A percentile compares a stretch with the other conserved stretches of the same genome.
Evolutionary conservation across 163 green algal genomes (phyloP).

Genomic region (Botryococcus braunii): DNA sequence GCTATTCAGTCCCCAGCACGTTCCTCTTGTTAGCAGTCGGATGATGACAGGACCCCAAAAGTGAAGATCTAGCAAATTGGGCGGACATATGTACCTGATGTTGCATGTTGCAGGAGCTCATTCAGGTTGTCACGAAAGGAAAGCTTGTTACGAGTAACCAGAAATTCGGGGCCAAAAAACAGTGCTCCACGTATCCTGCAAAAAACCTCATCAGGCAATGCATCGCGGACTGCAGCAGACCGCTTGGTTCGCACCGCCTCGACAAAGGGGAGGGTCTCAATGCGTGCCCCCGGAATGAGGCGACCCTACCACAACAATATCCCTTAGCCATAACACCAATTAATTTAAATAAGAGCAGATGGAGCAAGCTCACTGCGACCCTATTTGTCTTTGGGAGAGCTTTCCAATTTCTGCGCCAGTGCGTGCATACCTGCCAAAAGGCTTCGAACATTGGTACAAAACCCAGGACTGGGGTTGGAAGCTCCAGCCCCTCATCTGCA

Average conservation of each 20-base stretch:
- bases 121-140: constrained; percentile 58
- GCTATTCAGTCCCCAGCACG: no score
- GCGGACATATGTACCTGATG: constrained; percentile 12
- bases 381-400: no score
- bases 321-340: no score
- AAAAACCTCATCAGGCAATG: constrained; percentile 64
- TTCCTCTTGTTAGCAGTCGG: constrained; percentile 10
- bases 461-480: no score
- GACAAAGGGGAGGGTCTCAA: constrained; percentile 69
- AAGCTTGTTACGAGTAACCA: constrained; percentile 75
- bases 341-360: no score
- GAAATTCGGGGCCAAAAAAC: constrained; percentile 70
- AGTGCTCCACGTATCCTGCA: constrained; percentile 57
- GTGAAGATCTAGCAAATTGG: neutral
- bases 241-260: constrained; percentile 49
- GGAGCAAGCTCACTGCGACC: no score
- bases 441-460: no score
- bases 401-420: no score
- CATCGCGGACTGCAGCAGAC: constrained; percentile 42
- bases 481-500: no score
- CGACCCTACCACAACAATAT: constrained; percentile 34
- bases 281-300: constrained; percentile 63
- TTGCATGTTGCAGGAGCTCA: constrained; percentile 41
- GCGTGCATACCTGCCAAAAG: no score
- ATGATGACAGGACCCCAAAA: neutral